A percentile compares a stretch with the other conserved stretches of the same genome.
Conservation (phyloP, 2,329 filamentous ascomycete genomes). For the Stemphylium vesicarium region DNA sequence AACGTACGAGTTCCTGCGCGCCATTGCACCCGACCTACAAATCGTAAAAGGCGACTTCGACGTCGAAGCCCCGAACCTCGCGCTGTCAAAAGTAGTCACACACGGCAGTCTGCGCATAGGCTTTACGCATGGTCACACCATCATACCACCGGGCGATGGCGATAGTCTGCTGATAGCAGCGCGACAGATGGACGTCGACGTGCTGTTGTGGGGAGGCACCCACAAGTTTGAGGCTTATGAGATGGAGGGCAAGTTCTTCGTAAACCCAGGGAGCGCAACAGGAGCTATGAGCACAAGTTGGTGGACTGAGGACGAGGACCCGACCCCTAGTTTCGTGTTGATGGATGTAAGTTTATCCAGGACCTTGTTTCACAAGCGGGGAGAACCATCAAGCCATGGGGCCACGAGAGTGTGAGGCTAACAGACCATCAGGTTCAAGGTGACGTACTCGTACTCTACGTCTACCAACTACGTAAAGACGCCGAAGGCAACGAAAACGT, state of each 20-base stretch:
- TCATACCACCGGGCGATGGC: slow-evolving; percentile 71
- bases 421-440: slow-evolving; percentile 76
- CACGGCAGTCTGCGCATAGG: slow-evolving; percentile 72
- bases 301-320: slow-evolving; percentile 67
- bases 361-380: neutral
- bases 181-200: slow-evolving; percentile 74
- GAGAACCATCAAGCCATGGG: neutral
- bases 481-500: slow-evolving; percentile 60
- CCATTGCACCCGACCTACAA: slow-evolving; percentile 67
- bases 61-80: slow-evolving; percentile 68
- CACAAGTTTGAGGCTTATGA: slow-evolving; percentile 75
- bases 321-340: slow-evolving; percentile 89
- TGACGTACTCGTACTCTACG: slow-evolving; percentile 92
- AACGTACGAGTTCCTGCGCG: slow-evolving; percentile 63
- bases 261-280: slow-evolving; percentile 72
- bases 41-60: slow-evolving; percentile 75
- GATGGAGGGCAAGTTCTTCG: slow-evolving; percentile 74
- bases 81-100: slow-evolving; percentile 72
- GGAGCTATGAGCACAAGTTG: slow-evolving; percentile 68
- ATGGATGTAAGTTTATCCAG: slow-evolving; percentile 83
- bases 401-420: slow-evolving; percentile 18
- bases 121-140: slow-evolving; percentile 75
- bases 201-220: slow-evolving; percentile 72
- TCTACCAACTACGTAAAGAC: slow-evolving; percentile 70
- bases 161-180: slow-evolving; percentile 71